phyloP scores from a whole-genome alignment of 805 yeast species.

The Hanseniaspora occidentalis region DNA sequence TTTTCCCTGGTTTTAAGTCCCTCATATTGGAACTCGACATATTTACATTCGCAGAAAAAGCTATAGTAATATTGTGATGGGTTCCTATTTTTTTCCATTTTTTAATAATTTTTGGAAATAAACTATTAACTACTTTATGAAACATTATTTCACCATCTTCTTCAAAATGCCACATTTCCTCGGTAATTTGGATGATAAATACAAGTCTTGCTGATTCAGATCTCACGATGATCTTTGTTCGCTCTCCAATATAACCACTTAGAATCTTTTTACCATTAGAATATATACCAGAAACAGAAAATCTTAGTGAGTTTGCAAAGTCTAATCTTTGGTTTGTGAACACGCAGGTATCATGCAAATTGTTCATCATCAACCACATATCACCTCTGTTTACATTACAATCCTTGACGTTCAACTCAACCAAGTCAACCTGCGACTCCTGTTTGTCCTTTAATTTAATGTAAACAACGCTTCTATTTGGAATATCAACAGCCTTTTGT shows the following conservation, averaged over 20 bases:
- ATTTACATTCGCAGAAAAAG: slow-evolving; percentile 72
- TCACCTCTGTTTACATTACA: slow-evolving; percentile 76
- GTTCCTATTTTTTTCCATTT: slow-evolving; percentile 80
- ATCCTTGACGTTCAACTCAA: slow-evolving; percentile 74
- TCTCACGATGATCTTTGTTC: slow-evolving; percentile 73
- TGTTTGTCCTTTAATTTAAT: slow-evolving; percentile 35
- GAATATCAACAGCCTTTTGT: slow-evolving; percentile 47
- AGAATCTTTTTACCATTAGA: slow-evolving; percentile 55
- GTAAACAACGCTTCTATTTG: slow-evolving; percentile 54
- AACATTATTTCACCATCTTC: slow-evolving; percentile 92
- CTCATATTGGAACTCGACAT: slow-evolving; percentile 33
- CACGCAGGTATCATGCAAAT: slow-evolving; percentile 49
- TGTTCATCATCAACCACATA: slow-evolving; percentile 75
- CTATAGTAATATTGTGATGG: slow-evolving; percentile 84
- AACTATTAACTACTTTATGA: slow-evolving; percentile 82
- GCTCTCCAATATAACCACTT: slow-evolving; percentile 63
- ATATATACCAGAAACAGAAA: slow-evolving; percentile 47
- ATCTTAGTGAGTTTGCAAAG: slow-evolving; percentile 51
- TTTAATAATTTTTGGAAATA: slow-evolving; percentile 79
- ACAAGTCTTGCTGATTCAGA: slow-evolving; percentile 82
- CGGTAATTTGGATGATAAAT: slow-evolving; percentile 75
- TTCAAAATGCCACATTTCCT: slow-evolving; percentile 98
- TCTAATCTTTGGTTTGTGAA: slow-evolving; percentile 52
- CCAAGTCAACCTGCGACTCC: slow-evolving; percentile 60
- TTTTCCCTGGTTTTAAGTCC: slow-evolving; percentile 57